A percentile compares a stretch with the other conserved stretches of the same genome.
phyloP scores from a whole-genome alignment of 2,329 filamentous ascomycete species.

The Zymoseptoria ardabiliae region DNA sequence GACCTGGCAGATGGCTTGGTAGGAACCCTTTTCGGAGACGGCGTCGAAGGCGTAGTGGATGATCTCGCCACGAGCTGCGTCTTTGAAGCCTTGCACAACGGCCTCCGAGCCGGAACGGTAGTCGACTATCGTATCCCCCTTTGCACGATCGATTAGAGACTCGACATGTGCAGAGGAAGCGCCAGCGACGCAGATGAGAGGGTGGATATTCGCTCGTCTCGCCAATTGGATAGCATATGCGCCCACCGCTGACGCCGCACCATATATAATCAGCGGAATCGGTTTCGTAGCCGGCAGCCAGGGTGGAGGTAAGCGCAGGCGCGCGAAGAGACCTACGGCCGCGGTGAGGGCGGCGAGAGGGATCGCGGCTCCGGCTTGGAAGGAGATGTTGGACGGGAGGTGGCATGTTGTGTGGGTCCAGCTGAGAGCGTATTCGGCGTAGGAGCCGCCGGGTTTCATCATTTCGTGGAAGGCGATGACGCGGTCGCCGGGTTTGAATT shows the following conservation, averaged over 20 bases:
- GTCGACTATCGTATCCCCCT: conserved; percentile 54
- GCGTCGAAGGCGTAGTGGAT: conserved; percentile 30
- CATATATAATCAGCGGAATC: conserved; percentile 39
- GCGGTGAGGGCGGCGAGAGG: conserved; percentile 42
- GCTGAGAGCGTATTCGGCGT: conserved; percentile 55
- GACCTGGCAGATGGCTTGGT: conserved; percentile 34
- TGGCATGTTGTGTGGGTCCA: conserved; percentile 52
- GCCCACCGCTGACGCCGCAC: conserved; percentile 50
- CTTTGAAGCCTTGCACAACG: conserved; percentile 25
- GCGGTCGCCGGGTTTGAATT: conserved; percentile 52
- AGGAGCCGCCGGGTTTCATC: conserved; percentile 45
- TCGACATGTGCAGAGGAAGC: conserved; percentile 45
- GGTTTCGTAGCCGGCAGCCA: conserved; percentile 30
- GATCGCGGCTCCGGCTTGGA: conserved; percentile 44
- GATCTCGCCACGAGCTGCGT: conserved; percentile 20
- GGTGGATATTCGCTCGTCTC: conserved; percentile 47
- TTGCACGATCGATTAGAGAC: conserved; percentile 44
- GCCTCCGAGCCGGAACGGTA: conserved; percentile 42
- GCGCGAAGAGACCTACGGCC: conserved; percentile 38
- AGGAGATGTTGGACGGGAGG: conserved; percentile 42
- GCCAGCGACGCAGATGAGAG: conserved; percentile 54
- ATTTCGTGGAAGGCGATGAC: conserved; percentile 52
- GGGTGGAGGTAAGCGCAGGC: conserved; percentile 37
- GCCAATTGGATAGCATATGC: conserved; percentile 53
- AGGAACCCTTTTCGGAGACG: conserved; percentile 25